Percentiles rank a stretch among this genome's conserved stretches.
These are phyloP conservation scores for Schizochytrium sp. DNA, from an alignment of 108 stramenopile species.

Conservation along the genomic window DNA sequence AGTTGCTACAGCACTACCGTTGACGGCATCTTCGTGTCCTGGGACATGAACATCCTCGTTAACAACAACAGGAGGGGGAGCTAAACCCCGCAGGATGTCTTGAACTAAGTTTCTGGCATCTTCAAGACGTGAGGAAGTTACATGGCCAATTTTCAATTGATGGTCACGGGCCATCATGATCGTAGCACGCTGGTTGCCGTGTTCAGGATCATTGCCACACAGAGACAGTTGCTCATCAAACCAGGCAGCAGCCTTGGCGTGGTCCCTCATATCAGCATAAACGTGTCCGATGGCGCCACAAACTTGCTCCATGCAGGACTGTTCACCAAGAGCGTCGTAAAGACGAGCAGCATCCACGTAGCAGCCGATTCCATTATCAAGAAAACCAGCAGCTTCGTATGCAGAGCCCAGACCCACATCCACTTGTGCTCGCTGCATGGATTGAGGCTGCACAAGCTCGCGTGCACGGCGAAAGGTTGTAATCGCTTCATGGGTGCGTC, in stretches of 20 bases:
- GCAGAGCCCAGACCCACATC: conserved; percentile 38
- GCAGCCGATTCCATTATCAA: conserved; percentile 37
- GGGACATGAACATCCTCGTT: not conserved
- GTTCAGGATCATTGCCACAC: not conserved
- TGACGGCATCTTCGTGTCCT: not conserved
- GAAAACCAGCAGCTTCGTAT: conserved; percentile 39
- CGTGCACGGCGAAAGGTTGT: conserved; percentile 4
- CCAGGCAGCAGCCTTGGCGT: conserved; percentile 47
- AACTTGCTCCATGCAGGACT: not conserved
- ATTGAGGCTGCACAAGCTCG: not conserved
- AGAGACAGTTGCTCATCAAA: conserved; percentile 47
- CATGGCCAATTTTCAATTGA: conserved; percentile 51
- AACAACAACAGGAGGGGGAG: not conserved
- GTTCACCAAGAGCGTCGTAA: conserved; percentile 13
- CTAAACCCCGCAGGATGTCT: not conserved
- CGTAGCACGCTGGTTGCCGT: not conserved
- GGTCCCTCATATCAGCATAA: conserved; percentile 52
- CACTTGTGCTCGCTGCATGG: conserved; percentile 47
- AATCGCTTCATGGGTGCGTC: conserved; percentile 9
- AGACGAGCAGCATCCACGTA: conserved; percentile 39
- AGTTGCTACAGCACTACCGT: not conserved
- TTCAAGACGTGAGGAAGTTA: not conserved
- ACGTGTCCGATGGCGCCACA: conserved; percentile 47
- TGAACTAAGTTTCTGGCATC: not conserved
- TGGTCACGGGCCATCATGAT: conserved; percentile 46